Conservation (phyloP, 2,329 filamentous ascomycete species). For the Trichoderma sp. region DNA sequence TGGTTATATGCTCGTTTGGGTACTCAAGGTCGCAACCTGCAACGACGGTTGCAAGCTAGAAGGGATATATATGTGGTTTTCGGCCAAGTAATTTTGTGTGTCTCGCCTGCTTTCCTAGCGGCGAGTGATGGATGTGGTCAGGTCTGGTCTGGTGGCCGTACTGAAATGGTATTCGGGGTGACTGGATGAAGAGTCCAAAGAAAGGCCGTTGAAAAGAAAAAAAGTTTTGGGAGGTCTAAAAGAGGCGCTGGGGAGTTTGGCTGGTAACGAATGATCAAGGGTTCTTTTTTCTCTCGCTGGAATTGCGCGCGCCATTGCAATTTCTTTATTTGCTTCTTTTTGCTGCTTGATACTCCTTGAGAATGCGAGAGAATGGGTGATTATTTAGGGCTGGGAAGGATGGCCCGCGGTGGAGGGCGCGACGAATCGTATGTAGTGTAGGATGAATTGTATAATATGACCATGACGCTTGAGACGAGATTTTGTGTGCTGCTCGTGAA, state of each 20-base stretch:
- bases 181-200: conserved; percentile 6
- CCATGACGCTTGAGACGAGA: conserved; percentile 14
- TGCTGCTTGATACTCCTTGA: conserved; percentile 22
- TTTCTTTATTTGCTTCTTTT: conserved; percentile 1
- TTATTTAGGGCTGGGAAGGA: background rate
- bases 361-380: background rate
- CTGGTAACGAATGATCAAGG: conserved; percentile 17
- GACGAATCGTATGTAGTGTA: conserved; percentile 31
- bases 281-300: conserved; percentile 27
- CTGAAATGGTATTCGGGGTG: background rate
- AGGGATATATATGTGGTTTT: background rate
- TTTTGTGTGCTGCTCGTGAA: background rate
- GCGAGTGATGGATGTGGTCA: conserved; percentile 1
- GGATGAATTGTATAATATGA: conserved; percentile 35
- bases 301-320: conserved; percentile 17
- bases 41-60: conserved; percentile 4
- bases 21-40: background rate
- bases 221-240: conserved; percentile 15
- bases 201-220: background rate
- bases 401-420: conserved; percentile 27
- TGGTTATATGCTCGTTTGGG: conserved; percentile 14
- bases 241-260: conserved; percentile 30
- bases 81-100: conserved; percentile 7
- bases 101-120: background rate
- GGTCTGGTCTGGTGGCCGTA: background rate